These are phyloP conservation scores for Cenchrus americanus DNA, from an alignment of 176 grass and related monocot genomes.

Conservation along the genomic window DNA sequence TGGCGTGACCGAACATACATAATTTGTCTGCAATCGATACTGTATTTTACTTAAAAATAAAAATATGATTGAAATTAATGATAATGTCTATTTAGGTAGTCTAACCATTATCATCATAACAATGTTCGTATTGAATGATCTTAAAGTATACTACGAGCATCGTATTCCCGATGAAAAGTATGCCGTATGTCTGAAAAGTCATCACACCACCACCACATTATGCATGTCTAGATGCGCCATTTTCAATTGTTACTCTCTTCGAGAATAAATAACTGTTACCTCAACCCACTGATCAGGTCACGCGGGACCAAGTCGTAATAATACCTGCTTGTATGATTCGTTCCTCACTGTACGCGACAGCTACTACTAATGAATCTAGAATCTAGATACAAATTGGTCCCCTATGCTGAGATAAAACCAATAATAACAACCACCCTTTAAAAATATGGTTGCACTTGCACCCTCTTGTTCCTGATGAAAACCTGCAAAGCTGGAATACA, in stretches of 20 bases:
- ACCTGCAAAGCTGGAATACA: background rate
- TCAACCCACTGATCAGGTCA: accelerated
- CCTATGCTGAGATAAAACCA: background rate
- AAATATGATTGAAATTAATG: background rate
- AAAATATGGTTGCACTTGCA: background rate
- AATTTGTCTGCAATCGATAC: background rate
- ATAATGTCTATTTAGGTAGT: background rate
- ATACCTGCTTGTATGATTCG: no score
- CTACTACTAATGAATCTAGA: background rate
- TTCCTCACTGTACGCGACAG: accelerated
- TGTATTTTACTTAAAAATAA: background rate
- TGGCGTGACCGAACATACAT: background rate
- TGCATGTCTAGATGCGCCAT: background rate
- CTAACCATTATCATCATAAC: background rate
- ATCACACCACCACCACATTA: accelerated
- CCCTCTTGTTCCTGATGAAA: no score
- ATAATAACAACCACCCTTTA: background rate
- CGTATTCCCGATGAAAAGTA: background rate
- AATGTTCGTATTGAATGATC: background rate
- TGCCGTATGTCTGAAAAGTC: background rate
- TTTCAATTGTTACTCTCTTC: background rate
- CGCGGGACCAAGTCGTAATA: accelerated
- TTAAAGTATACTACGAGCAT: background rate
- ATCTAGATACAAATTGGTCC: background rate
- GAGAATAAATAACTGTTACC: background rate